Base-by-base conservation (phyloP, 371 early-diverging fungal genomes). In the Mucor indicus region DNA sequence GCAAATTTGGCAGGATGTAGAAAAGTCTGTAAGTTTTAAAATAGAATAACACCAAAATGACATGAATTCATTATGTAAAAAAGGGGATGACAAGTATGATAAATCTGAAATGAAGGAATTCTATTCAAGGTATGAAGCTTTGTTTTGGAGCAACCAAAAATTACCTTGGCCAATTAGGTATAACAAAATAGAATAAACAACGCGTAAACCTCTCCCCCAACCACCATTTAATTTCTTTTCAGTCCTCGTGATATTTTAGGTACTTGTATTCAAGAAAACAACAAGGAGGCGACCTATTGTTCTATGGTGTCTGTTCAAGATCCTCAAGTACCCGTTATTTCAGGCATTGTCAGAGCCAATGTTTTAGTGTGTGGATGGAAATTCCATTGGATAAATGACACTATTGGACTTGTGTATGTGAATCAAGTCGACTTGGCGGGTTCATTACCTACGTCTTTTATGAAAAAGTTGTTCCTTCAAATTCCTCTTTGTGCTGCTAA, bases 141-240 rank as follows among this genome's bases (percentile, higher is more conserved):
- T 69, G 11, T 64, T 64, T 41, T 69, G 69, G 69, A 59, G 59
- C 17, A 67, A 64, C 48, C 50, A 56, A 22, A 73, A 69, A 51
- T 55, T 62, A 21, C 69, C 67, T 3, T 73, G 74, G 74, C 74
- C 74, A 29, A 50, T 73, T 16, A 57, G 59, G 69, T 69, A 64
- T 54, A 8, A 15, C 20, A 27, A 32, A 16, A 15, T 6, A 2
- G 2, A 3, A 13, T 22, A 25, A 36, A 31, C n/a, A n/a, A n/a
- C n/a, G n/a, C n/a, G n/a, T n/a, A n/a, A n/a, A n/a, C n/a, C n/a
- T n/a, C n/a, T n/a, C n/a, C n/a, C n/a, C n/a, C n/a, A n/a, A n/a
- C n/a, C n/a, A n/a, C n/a, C n/a, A 41, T 32, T 13, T 25, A 33
- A 25, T 21, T 25, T 29, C 20, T 38, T 29, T 29, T 12, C 22